Evolutionary conservation across 768 basidiomycete species (phyloP).

Genomic region (Lentinula edodes): DNA sequence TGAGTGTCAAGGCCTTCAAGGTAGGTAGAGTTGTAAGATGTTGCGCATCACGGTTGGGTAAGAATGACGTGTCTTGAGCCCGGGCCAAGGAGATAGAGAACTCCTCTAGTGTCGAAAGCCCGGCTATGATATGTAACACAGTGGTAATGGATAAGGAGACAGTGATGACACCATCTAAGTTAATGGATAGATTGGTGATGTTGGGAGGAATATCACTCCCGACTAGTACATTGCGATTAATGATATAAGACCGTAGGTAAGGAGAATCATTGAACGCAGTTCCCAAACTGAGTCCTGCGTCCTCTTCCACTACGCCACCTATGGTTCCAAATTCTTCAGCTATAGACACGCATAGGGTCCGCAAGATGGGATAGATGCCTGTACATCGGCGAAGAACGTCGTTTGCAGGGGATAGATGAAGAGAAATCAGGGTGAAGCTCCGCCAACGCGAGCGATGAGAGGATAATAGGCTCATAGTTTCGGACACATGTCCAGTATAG

Average conservation of each 20-base stretch:
- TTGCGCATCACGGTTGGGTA: conserved; percentile 11
- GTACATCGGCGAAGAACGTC: conserved; percentile 32
- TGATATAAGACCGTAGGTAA: conserved; percentile 24
- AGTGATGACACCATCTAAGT: conserved; percentile 18
- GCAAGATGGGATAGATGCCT: conserved; percentile 29
- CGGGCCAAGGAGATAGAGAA: conserved; percentile 34
- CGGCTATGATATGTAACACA: conserved; percentile 27
- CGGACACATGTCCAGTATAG: conserved; percentile 22
- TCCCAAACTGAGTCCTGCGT: conserved; percentile 17
- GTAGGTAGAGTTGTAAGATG: conserved; percentile 15
- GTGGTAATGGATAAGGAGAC: conserved; percentile 20
- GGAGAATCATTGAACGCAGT: conserved; percentile 27
- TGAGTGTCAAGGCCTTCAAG: conserved; percentile 22
- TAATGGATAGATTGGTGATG: conserved; percentile 29
- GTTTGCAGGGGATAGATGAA: conserved; percentile 30
- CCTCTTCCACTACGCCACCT: conserved; percentile 13
- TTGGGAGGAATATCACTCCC: conserved; percentile 24
- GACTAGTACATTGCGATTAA: conserved; percentile 27
- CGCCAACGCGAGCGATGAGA: conserved; percentile 37
- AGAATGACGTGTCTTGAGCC: conserved; percentile 22
- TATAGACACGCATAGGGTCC: conserved; percentile 22
- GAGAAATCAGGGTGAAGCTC: conserved; percentile 34
- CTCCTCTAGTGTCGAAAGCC: conserved; percentile 32
- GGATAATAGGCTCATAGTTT: conserved; percentile 36
- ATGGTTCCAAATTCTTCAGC: conserved; percentile 22